Base-by-base conservation (phyloP, 768 basidiomycete genomes). In the Lactarius psammicola region DNA sequence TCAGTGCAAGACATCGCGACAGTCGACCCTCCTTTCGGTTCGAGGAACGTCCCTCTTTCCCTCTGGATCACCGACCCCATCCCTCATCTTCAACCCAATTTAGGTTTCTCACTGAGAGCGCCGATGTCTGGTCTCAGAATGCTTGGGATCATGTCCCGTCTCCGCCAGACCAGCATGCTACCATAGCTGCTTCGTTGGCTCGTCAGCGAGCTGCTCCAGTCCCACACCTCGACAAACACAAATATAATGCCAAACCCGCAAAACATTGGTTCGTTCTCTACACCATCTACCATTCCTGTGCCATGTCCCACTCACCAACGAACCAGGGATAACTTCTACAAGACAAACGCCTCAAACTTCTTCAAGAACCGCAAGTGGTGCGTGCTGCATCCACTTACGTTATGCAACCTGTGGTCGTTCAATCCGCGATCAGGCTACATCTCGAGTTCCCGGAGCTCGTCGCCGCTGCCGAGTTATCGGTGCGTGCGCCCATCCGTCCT, bases 361-460 rank as follows among this genome's bases (percentile, higher is more conserved):
- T 99, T 98, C 80, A 88, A 92, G 46, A 88, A 98, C 76, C 82
- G 97, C 64, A 92, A 94, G 79, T 99, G 97, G 90, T 86, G 72
- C 6, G 75, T 62, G 13, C 20, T 20, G n/a, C 10, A 42, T 57
- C 4, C 56, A 58, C 13, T 40, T 17, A 46, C 28, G 53, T 60
- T n/a, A 56, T 44, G 34, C 30, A 9, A 23, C 30, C 23, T 53
- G 34, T 30, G n/a, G 15, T 42, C 11, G 3, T 28, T 6, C 15
- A 36, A 57, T 10, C 23, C 10, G 42, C 28, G 6, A 28, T 34
- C 69, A 91, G 89, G 96, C 80, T 98, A 34, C 85, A 91, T 70
- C 86, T 92, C n/a, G 97, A 99, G 75, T 98, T 98, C 72, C 92
- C 91, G 0, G 95, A 98, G 72, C 82, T 98, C 26, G 78, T 90